A percentile compares a stretch with the other conserved stretches of the same genome.
Evolutionary conservation across 1,139 yeast species (phyloP).

Genomic region (Zygoascus hellenicus): DNA sequence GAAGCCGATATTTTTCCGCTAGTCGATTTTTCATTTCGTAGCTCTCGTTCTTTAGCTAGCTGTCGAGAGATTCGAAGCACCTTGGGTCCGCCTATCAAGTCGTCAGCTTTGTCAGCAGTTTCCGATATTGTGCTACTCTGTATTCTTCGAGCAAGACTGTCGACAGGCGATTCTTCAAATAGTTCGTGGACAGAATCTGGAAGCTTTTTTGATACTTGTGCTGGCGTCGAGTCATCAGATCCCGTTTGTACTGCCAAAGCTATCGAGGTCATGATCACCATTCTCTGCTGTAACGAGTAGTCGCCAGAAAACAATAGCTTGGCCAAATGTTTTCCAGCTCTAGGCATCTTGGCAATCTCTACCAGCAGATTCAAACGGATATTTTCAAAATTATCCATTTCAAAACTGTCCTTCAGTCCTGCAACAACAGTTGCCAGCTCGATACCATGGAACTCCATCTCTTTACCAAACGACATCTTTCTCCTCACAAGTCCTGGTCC

Average conservation of each 20-base stretch:
- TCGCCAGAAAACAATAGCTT: constrained; percentile 52
- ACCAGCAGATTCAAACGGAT: constrained; percentile 46
- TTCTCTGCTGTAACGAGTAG: constrained; percentile 57
- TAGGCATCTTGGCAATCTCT: constrained; percentile 46
- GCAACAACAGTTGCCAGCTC: constrained; percentile 44
- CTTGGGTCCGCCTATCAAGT: constrained; percentile 42
- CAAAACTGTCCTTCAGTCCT: constrained; percentile 46
- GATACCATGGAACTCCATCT: constrained; percentile 45
- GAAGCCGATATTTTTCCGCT: constrained; percentile 22
- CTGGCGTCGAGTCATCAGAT: constrained; percentile 33
- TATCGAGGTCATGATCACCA: constrained; percentile 49
- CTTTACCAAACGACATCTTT: constrained; percentile 50
- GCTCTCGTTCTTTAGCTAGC: constrained; percentile 29
- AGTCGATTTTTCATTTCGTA: constrained; percentile 18
- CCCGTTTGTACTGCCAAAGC: constrained; percentile 51
- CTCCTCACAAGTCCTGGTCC: constrained; percentile 54
- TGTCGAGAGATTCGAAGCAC: constrained; percentile 47
- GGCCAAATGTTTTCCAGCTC: constrained; percentile 38
- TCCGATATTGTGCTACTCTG: constrained; percentile 29
- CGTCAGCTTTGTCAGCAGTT: constrained; percentile 41
- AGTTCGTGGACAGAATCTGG: constrained; percentile 32
- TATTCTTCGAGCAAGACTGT: constrained; percentile 15
- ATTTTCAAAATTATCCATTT: constrained; percentile 47
- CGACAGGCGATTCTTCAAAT: constrained; percentile 12
- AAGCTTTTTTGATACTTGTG: constrained; percentile 41